Conservation (phyloP, 495 filamentous ascomycete species). For the Aspergillus carlsbadensis region DNA sequence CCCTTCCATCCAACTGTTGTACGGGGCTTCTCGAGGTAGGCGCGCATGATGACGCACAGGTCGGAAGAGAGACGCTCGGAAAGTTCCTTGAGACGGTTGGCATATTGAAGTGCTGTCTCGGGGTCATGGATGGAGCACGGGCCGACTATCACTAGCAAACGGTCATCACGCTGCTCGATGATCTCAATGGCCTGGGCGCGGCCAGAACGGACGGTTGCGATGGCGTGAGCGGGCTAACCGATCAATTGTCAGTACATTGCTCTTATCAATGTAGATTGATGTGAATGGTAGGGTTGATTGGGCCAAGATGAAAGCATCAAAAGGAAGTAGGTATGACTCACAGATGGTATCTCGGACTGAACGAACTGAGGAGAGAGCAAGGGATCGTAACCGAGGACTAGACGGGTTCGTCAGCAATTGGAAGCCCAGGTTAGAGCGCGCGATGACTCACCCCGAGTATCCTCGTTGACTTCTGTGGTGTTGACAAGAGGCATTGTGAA, state of each 20-base stretch:
- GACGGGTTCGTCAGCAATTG: constrained; percentile 2
- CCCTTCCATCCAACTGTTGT: constrained; percentile 99
- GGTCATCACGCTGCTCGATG: constrained; percentile 77
- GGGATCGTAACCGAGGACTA: constrained; percentile 94
- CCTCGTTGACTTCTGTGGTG: constrained; percentile 49
- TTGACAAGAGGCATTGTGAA: constrained; percentile 50
- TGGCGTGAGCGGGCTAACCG: constrained; percentile 45
- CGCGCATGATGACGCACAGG: constrained; percentile 92
- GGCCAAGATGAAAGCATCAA: no score
- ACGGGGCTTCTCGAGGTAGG: constrained; percentile 97
- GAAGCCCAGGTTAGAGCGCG: background rate
- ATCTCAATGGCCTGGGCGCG: constrained; percentile 80
- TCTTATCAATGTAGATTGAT: no score
- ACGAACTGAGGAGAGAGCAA: constrained; percentile 88
- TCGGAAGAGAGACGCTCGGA: constrained; percentile 75
- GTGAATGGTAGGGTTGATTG: no score
- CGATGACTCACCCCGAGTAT: constrained; percentile 48
- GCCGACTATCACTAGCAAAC: constrained; percentile 89
- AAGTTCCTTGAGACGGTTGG: constrained; percentile 68
- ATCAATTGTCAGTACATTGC: constrained; percentile 4
- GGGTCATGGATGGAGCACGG: constrained; percentile 99
- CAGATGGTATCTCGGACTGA: constrained; percentile 81
- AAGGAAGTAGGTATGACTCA: constrained; percentile 55
- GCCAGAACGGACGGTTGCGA: constrained; percentile 74
- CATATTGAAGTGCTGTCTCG: constrained; percentile 82